Evolutionary conservation across 208 protist species (phyloP).

Genomic region (Acanthamoeba castellanii): DNA sequence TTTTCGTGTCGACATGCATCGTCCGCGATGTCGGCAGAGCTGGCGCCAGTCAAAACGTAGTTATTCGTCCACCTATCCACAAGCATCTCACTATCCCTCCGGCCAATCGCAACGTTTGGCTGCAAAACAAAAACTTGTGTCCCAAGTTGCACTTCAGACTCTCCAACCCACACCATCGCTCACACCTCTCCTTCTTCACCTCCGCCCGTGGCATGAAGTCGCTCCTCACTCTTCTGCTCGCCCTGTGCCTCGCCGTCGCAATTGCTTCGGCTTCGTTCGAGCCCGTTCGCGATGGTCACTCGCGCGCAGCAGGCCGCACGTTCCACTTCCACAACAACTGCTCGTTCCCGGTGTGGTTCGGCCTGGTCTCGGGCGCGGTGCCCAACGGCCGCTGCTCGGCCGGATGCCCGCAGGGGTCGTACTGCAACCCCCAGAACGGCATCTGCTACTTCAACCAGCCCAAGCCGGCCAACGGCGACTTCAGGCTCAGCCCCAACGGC

Average conservation of each 20-base stretch:
- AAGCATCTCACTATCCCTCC: no score
- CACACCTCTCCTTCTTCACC: no score
- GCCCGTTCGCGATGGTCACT: no score
- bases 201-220: no score
- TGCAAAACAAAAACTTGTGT: no score
- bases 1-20: no score
- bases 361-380: not conserved
- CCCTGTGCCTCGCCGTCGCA: not conserved
- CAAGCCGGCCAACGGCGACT: constrained; percentile 4
- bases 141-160: no score
- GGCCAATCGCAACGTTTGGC: no score
- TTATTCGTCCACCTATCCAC: no score
- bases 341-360: constrained; percentile 10
- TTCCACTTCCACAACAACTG: not conserved
- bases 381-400: not conserved
- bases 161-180: no score
- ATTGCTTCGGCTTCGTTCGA: not conserved
- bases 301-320: not conserved
- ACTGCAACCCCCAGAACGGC: constrained; percentile 8
- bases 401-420: not conserved
- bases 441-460: constrained; percentile 8
- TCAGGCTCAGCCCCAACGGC: not conserved
- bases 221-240: not conserved
- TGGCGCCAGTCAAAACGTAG: no score
- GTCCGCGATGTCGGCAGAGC: no score